Percentiles rank a stretch among this genome's conserved stretches.
phyloP scores from a whole-genome alignment of 495 filamentous ascomycete genomes.

The Penicillium nucicola region DNA sequence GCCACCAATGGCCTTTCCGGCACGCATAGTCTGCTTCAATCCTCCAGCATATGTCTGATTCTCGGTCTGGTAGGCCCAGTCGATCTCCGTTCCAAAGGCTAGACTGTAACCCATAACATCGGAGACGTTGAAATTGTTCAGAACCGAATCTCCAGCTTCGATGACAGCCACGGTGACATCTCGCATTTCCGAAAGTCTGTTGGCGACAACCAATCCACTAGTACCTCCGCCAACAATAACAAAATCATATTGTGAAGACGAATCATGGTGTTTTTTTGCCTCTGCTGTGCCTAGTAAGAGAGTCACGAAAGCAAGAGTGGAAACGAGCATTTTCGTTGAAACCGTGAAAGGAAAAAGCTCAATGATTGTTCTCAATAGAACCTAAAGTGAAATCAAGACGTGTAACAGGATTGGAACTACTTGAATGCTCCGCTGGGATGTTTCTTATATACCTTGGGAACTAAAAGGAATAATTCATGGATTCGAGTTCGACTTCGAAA shows the following conservation, averaged over 20 bases:
- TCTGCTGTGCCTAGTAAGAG: not conserved
- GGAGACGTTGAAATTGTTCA: constrained; percentile 5
- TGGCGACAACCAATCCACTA: constrained; percentile 37
- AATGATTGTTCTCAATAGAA: too few species aligned
- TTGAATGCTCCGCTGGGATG: too few species aligned
- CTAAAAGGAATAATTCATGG: too few species aligned
- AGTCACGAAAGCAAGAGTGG: not conserved
- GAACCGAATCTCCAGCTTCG: constrained; percentile 10
- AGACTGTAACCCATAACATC: not conserved
- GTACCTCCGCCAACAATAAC: constrained; percentile 42
- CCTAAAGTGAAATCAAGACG: too few species aligned
- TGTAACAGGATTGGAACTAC: too few species aligned
- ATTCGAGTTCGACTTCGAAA: too few species aligned
- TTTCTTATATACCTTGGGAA: too few species aligned
- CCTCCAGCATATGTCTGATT: too few species aligned
- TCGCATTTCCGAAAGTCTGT: constrained; percentile 33
- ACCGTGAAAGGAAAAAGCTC: not conserved
- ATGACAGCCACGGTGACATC: constrained; percentile 11
- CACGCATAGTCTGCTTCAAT: not conserved
- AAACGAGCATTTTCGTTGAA: not conserved
- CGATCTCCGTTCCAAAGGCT: constrained; percentile 8
- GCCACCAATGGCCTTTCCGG: constrained; percentile 21
- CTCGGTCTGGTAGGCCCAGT: constrained; percentile 17
- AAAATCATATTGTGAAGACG: constrained; percentile 16
- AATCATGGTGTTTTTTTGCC: not conserved